phyloP scores from a whole-genome alignment of 176 grass and related monocot genomes.

The Alopecurus myosuroides region DNA sequence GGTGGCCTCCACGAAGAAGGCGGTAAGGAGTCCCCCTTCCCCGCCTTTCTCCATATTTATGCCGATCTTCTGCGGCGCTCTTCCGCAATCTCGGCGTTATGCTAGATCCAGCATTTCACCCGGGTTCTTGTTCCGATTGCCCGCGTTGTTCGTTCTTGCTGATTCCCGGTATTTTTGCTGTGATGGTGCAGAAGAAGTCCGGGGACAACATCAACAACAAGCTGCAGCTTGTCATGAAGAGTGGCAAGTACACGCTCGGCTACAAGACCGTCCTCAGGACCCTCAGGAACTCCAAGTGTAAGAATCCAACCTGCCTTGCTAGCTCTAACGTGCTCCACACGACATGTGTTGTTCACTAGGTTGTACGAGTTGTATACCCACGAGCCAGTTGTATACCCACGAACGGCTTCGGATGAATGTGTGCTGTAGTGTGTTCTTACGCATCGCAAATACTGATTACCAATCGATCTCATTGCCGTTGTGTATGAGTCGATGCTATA shows the following conservation, averaged over 20 bases:
- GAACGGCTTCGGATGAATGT: background rate
- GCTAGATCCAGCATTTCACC: background rate
- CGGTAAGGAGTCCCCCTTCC: slow-evolving; percentile 24
- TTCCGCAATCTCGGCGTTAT: background rate
- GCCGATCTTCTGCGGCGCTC: background rate
- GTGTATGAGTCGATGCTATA: slow-evolving; percentile 26
- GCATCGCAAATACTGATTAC: slow-evolving; percentile 39
- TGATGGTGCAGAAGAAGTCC: slow-evolving; percentile 67
- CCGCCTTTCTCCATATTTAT: background rate
- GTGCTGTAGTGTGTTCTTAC: background rate
- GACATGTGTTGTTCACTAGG: background rate
- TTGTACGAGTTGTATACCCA: background rate
- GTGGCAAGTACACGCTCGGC: slow-evolving; percentile 93
- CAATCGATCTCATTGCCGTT: slow-evolving; percentile 20
- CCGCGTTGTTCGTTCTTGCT: background rate
- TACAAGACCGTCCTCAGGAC: slow-evolving; percentile 95
- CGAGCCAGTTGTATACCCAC: too few species aligned
- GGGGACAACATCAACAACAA: slow-evolving; percentile 97
- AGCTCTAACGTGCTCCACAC: background rate
- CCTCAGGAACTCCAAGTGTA: slow-evolving; percentile 89
- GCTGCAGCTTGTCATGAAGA: slow-evolving; percentile 97
- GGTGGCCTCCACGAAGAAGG: slow-evolving; percentile 68
- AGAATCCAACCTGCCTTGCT: background rate
- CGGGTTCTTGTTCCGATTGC: background rate
- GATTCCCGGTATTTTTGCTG: background rate